These are phyloP conservation scores for Noccaea bulbosa DNA, from an alignment of 345 rosid genomes.

Conservation along the genomic window DNA sequence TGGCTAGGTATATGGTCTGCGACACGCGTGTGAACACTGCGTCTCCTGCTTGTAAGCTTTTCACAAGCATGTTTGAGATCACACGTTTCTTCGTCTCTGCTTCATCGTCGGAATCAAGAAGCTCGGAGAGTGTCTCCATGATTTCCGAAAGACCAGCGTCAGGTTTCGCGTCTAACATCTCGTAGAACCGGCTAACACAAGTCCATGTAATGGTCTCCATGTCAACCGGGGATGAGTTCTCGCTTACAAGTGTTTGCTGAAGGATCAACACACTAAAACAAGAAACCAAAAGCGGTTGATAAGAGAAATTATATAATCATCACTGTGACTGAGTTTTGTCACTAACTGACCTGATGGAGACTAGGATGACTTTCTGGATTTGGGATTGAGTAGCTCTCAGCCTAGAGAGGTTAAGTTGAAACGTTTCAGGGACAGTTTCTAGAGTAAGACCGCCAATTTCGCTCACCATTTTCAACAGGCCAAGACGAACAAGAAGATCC, in stretches of 20 bases:
- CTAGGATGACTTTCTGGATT: conserved; percentile 77
- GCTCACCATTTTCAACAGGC: conserved; percentile 70
- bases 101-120: conserved; percentile 39
- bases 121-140: conserved; percentile 42
- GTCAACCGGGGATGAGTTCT: conserved; percentile 51
- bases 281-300: conserved; percentile 1
- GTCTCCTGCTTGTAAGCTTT: conserved; percentile 86
- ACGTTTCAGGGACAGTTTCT: conserved; percentile 77
- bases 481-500: conserved; percentile 73
- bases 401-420: conserved; percentile 67
- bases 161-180: conserved; percentile 53
- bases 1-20: conserved; percentile 65
- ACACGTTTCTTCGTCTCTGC: conserved; percentile 59
- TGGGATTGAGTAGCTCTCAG: conserved; percentile 79
- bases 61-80: conserved; percentile 44
- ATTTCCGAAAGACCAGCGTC: conserved; percentile 46
- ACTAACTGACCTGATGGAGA: conserved; percentile 63
- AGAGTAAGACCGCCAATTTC: conserved; percentile 65
- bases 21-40: conserved; percentile 77
- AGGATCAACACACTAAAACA: conserved; percentile 74
- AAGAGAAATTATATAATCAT: not conserved
- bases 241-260: conserved; percentile 73
- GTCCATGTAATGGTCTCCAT: conserved; percentile 60
- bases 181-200: conserved; percentile 47
- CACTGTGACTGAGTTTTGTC: not conserved